These are phyloP conservation scores for Aspergillus novoparasiticus DNA, from an alignment of 2,329 filamentous ascomycete genomes.

Conservation along the genomic window DNA sequence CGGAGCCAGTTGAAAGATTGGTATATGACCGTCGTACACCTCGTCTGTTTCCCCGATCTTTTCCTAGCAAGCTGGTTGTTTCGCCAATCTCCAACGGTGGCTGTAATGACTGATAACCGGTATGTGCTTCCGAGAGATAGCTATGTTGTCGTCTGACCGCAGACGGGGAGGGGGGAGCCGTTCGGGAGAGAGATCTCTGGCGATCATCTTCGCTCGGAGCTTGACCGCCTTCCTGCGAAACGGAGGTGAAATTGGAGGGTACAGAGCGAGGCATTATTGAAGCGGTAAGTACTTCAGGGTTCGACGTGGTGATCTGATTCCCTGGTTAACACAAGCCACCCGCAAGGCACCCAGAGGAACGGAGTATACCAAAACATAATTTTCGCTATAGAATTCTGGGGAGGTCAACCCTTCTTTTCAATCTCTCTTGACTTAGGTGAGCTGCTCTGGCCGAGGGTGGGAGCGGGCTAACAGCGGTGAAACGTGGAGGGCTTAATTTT, in stretches of 20 bases:
- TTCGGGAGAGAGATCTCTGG: conserved; percentile 23
- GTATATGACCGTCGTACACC: conserved; percentile 39
- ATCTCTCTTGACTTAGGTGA: neutral
- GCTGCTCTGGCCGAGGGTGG: neutral
- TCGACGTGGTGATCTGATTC: conserved; percentile 8
- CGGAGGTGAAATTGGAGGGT: conserved; percentile 24
- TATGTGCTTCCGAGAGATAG: conserved; percentile 35
- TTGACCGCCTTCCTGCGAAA: conserved; percentile 20
- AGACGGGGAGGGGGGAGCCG: conserved; percentile 41
- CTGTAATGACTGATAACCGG: conserved; percentile 35
- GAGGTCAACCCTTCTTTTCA: neutral
- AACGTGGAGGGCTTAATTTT: neutral
- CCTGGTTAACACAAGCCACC: conserved; percentile 5
- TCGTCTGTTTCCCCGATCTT: conserved; percentile 19
- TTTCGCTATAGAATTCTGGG: neutral
- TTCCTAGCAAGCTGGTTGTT: conserved; percentile 38
- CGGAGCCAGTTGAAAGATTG: conserved; percentile 35
- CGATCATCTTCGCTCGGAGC: conserved; percentile 9
- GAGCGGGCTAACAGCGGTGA: neutral
- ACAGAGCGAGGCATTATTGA: conserved; percentile 38
- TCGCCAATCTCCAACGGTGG: conserved; percentile 34
- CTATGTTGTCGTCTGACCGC: conserved; percentile 34
- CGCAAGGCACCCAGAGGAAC: neutral
- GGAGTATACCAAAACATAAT: neutral
- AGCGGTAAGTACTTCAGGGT: conserved; percentile 7